These are phyloP conservation scores for Fusarium decemcellulare DNA, from an alignment of 2,329 filamentous ascomycete species.

Conservation along the genomic window DNA sequence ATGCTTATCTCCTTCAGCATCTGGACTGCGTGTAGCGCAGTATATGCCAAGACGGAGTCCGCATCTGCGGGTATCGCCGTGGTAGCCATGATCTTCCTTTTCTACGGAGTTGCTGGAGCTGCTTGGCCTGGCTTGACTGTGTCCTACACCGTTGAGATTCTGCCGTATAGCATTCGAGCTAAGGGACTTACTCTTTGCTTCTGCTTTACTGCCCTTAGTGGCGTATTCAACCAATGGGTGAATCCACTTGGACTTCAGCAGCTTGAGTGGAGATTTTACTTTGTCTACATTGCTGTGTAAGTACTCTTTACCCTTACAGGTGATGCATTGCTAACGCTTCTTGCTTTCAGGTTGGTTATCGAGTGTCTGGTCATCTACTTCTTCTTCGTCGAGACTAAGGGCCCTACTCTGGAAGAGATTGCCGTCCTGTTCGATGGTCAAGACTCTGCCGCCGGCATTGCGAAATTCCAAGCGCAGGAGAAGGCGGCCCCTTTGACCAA, in stretches of 20 bases:
- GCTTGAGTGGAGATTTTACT: constrained; percentile 43
- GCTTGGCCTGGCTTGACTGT: constrained; percentile 45
- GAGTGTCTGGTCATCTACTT: constrained; percentile 45
- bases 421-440: constrained; percentile 43
- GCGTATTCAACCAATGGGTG: constrained; percentile 44
- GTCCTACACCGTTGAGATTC: constrained; percentile 42
- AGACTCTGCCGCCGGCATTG: constrained; percentile 40
- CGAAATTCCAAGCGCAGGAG: constrained; percentile 36
- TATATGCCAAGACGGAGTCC: constrained; percentile 43
- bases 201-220: constrained; percentile 42
- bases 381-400: constrained; percentile 45
- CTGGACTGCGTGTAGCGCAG: constrained; percentile 43
- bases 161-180: constrained; percentile 44
- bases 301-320: no score
- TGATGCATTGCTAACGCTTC: neutral
- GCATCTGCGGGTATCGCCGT: constrained; percentile 36
- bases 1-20: constrained; percentile 44
- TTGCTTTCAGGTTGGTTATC: constrained; percentile 27
- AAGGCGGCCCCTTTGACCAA: constrained; percentile 23
- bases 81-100: constrained; percentile 45
- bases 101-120: constrained; percentile 42
- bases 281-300: constrained; percentile 45
- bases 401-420: constrained; percentile 43
- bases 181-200: constrained; percentile 45
- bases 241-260: constrained; percentile 42